Percentiles rank a stretch among this genome's conserved stretches.
These are phyloP conservation scores for Tuber calosporum DNA, from an alignment of 495 filamentous ascomycete species.

Conservation along the genomic window DNA sequence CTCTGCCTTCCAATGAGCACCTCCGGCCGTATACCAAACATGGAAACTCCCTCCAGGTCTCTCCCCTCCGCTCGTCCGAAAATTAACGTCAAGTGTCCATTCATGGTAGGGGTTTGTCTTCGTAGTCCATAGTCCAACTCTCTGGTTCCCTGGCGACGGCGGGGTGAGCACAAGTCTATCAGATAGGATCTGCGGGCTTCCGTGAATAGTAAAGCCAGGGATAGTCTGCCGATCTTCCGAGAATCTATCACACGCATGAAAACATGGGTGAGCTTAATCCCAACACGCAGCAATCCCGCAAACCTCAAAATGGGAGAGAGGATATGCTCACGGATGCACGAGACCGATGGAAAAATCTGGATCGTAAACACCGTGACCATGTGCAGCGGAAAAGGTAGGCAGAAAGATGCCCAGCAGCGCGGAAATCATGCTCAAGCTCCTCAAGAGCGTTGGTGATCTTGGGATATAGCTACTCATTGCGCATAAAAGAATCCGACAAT, in stretches of 20 bases:
- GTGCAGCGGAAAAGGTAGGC: slow-evolving; percentile 18
- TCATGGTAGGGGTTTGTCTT: slow-evolving; percentile 54
- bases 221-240: slow-evolving; percentile 53
- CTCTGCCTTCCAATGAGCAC: slow-evolving; percentile 21
- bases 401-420: slow-evolving; percentile 19
- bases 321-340: slow-evolving; percentile 35
- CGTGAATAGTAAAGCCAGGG: slow-evolving; percentile 61
- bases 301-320: background rate
- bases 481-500: slow-evolving; percentile 17
- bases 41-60: slow-evolving; percentile 82
- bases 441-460: slow-evolving; percentile 19
- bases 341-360: slow-evolving; percentile 36
- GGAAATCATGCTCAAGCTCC: slow-evolving; percentile 27
- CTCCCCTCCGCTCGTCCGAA: slow-evolving; percentile 79
- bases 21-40: slow-evolving; percentile 71
- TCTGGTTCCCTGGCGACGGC: slow-evolving; percentile 72
- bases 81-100: slow-evolving; percentile 78
- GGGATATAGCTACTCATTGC: slow-evolving; percentile 30
- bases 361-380: slow-evolving; percentile 20
- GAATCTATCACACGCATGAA: slow-evolving; percentile 44
- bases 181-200: slow-evolving; percentile 74
- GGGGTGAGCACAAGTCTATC: slow-evolving; percentile 91
- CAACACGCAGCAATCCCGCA: background rate
- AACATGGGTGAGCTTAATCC: slow-evolving; percentile 35
- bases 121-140: slow-evolving; percentile 76